These are phyloP conservation scores for Crithidia acanthocephali DNA, from an alignment of 208 protist genomes.

Conservation along the genomic window DNA sequence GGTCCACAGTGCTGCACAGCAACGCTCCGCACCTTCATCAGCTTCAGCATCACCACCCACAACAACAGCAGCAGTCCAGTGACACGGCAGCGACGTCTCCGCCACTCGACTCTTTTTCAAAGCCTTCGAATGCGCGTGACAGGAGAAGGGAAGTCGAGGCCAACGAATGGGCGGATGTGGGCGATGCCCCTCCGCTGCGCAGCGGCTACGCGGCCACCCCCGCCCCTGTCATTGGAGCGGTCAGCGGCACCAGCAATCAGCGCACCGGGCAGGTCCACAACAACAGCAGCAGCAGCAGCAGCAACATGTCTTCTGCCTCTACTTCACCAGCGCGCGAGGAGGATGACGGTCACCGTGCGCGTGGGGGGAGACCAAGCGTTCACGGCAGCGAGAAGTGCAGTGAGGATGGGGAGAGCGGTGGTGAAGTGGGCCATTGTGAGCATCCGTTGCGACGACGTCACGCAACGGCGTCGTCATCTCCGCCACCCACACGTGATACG, in stretches of 20 bases:
- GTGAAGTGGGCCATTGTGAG: background rate
- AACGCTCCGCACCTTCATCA: background rate
- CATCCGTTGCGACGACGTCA: too few relatives aligned
- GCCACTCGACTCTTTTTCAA: too few relatives aligned
- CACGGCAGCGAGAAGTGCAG: background rate
- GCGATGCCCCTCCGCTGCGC: background rate
- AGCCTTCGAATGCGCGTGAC: too few relatives aligned
- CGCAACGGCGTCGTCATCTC: background rate
- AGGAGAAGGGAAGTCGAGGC: background rate
- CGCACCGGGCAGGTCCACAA: too few relatives aligned
- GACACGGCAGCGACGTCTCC: background rate
- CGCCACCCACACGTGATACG: background rate
- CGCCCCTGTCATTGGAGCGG: background rate
- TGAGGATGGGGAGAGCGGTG: background rate
- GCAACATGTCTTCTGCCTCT: slow-evolving; percentile 18
- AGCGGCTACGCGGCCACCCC: background rate
- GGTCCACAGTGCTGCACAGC: background rate
- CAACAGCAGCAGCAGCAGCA: background rate
- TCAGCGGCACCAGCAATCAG: background rate
- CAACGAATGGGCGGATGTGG: background rate
- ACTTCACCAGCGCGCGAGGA: background rate
- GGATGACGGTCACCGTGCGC: background rate
- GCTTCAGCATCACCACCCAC: background rate
- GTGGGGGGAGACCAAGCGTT: background rate
- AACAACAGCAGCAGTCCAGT: too few relatives aligned